Conservation (phyloP, 73 alveolate species). For the Blepharisma japonicum region DNA sequence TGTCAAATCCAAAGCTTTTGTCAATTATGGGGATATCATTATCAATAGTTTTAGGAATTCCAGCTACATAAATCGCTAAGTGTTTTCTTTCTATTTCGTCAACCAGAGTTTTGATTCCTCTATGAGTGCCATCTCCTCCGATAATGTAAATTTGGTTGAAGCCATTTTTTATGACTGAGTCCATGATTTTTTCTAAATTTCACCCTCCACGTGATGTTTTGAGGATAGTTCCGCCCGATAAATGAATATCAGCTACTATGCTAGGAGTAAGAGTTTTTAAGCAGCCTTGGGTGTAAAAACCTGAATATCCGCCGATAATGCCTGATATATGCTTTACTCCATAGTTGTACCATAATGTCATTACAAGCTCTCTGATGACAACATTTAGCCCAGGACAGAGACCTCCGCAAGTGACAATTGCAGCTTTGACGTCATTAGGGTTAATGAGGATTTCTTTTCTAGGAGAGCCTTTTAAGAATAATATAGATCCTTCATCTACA, state of each 20-base stretch:
- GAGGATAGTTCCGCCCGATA: slow-evolving; percentile 4
- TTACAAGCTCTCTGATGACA: slow-evolving; percentile 83
- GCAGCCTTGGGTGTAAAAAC: slow-evolving; percentile 79
- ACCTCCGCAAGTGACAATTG: slow-evolving; percentile 84
- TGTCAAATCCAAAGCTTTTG: slow-evolving; percentile 76
- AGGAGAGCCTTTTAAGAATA: slow-evolving; percentile 45
- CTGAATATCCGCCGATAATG: slow-evolving; percentile 89
- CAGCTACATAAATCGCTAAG: slow-evolving; percentile 67
- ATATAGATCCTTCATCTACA: slow-evolving; percentile 25
- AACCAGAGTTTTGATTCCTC: slow-evolving; percentile 69
- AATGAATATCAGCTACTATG: slow-evolving; percentile 6
- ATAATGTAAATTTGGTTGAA: slow-evolving; percentile 81
- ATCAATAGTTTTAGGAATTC: slow-evolving; percentile 95
- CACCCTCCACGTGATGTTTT: slow-evolving; percentile 43
- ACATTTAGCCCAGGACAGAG: slow-evolving; percentile 91
- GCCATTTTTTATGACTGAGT: slow-evolving; percentile 50
- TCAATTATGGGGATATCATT: slow-evolving; percentile 96
- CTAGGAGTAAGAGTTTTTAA: neutral
- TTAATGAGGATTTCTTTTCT: slow-evolving; percentile 34
- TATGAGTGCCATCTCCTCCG: slow-evolving; percentile 96
- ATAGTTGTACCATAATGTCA: slow-evolving; percentile 70
- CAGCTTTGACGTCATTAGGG: slow-evolving; percentile 64
- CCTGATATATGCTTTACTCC: slow-evolving; percentile 77
- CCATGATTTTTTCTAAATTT: slow-evolving; percentile 69
- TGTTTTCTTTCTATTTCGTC: slow-evolving; percentile 54